Conservation (phyloP, 2,329 filamentous ascomycete species). For the Dendrostoma leiphaemia region DNA sequence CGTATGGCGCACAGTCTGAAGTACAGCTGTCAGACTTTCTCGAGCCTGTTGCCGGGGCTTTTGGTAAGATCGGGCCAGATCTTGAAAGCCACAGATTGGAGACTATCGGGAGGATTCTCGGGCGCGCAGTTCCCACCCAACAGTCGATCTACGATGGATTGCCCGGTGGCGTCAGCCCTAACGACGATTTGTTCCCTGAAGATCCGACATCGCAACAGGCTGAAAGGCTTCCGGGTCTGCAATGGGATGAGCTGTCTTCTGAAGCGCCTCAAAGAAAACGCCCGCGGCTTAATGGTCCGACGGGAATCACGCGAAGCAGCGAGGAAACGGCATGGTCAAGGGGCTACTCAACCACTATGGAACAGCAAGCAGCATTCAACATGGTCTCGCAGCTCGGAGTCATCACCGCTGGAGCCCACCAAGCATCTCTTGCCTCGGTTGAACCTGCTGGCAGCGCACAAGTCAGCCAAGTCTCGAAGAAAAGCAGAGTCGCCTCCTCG, state of each 20-base stretch:
- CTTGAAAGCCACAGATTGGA: slow-evolving; percentile 62
- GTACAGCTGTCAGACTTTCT: slow-evolving; percentile 74
- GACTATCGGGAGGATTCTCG: slow-evolving; percentile 69
- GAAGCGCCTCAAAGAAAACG: slow-evolving; percentile 28
- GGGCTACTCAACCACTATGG: slow-evolving; percentile 61
- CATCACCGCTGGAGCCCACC: slow-evolving; percentile 58
- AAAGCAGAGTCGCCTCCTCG: slow-evolving; percentile 25
- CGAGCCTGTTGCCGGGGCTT: slow-evolving; percentile 47
- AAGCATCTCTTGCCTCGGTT: slow-evolving; percentile 35
- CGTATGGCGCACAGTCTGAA: slow-evolving; percentile 49
- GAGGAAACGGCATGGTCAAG: slow-evolving; percentile 37
- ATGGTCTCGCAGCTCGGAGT: slow-evolving; percentile 58
- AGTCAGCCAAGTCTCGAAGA: slow-evolving; percentile 21
- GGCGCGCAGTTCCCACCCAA: slow-evolving; percentile 57
- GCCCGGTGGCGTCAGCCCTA: slow-evolving; percentile 51
- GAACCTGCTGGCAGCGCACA: slow-evolving; percentile 26
- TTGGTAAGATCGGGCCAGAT: slow-evolving; percentile 65
- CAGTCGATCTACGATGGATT: slow-evolving; percentile 52
- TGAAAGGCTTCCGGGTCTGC: not conserved
- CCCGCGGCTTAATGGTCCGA: slow-evolving; percentile 27
- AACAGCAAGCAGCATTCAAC: slow-evolving; percentile 56
- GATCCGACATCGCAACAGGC: slow-evolving; percentile 44
- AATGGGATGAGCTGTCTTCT: slow-evolving; percentile 33
- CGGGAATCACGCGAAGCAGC: slow-evolving; percentile 24
- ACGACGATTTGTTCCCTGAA: slow-evolving; percentile 68